Evolutionary conservation across 2,329 filamentous ascomycete genomes (phyloP), one percentile per base, ranked within the genome.

Genomic region (Podosphaera xanthii): DNA sequence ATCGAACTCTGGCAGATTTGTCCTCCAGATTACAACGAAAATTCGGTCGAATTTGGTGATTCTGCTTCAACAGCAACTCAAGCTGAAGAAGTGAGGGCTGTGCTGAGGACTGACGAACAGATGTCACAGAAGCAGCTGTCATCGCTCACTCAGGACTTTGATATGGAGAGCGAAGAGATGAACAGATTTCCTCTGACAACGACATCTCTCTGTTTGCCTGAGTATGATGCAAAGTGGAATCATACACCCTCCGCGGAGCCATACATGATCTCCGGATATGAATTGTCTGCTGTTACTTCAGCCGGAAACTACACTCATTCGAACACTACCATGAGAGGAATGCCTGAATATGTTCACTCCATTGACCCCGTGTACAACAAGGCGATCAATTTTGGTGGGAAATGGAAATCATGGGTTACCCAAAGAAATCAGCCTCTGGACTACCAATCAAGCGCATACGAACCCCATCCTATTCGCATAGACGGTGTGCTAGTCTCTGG

Each of bases 1-100:
- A 75, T 94, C 46, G 84, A 94, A 69, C 80, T 94, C 14, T 95
- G 89, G 89, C 82, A 81, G 61, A 87, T 90, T 64, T 87, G 81
- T 60, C 86, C 86, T 31, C 86, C 85, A 0, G 77, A 75, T 49
- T 79, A 77, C 62, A 73, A 70, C 60, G 76, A 78, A 59, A 78
- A 80, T 63, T 72, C 75, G 8, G 68, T 80, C 8, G 75, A 77
- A 64, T 75, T 81, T 59, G 78, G 84, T 67, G 55, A 81, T 69
- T 86, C 66, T 81, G 81, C 65, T 67, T 75, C 72, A 4, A 80
- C 77, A 0, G 78, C 73, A 62, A 67, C 81, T 53, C 70, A 76
- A 57, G 72, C 75, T 63, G 78, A 81, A 67, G 77, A 80, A 63
- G 70, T 71, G 14, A 72, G 77, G 68, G 78, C 78, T 1, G 72